Conservation (phyloP, 805 yeast species). For the Kodamaea restingae region DNA sequence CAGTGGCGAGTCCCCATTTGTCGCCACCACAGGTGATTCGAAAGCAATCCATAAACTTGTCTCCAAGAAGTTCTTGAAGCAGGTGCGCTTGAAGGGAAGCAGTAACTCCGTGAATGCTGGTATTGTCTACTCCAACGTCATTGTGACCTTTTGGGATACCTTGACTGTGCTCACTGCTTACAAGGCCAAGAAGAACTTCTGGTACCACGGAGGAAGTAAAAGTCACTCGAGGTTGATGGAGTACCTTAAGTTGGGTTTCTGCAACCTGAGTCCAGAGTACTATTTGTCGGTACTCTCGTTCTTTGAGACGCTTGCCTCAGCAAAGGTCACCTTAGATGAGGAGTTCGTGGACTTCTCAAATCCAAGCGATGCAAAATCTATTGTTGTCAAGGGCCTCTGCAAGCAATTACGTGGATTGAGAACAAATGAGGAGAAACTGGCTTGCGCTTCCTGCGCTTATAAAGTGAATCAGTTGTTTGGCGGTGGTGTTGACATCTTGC, state of each 20-base stretch:
- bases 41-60: constrained; percentile 35
- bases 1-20: constrained; percentile 14
- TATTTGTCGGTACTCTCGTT: constrained; percentile 30
- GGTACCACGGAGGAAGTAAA: constrained; percentile 47
- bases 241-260: constrained; percentile 50
- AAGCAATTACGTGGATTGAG: constrained; percentile 15
- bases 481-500: constrained; percentile 2
- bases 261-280: constrained; percentile 49
- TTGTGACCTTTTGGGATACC: constrained; percentile 48
- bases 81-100: constrained; percentile 33
- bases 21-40: constrained; percentile 13
- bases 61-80: constrained; percentile 43
- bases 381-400: constrained; percentile 16
- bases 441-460: constrained; percentile 19
- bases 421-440: constrained; percentile 16
- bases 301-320: constrained; percentile 16
- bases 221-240: constrained; percentile 39
- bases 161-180: constrained; percentile 38
- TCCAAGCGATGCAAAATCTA: constrained; percentile 16
- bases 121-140: constrained; percentile 42
- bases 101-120: constrained; percentile 18
- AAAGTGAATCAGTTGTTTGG: constrained; percentile 15
- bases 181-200: constrained; percentile 46
- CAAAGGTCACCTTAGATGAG: constrained; percentile 8
- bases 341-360: constrained; percentile 18